phyloP scores from a whole-genome alignment of 2,329 filamentous ascomycete genomes.

The Talaromyces sp. region DNA sequence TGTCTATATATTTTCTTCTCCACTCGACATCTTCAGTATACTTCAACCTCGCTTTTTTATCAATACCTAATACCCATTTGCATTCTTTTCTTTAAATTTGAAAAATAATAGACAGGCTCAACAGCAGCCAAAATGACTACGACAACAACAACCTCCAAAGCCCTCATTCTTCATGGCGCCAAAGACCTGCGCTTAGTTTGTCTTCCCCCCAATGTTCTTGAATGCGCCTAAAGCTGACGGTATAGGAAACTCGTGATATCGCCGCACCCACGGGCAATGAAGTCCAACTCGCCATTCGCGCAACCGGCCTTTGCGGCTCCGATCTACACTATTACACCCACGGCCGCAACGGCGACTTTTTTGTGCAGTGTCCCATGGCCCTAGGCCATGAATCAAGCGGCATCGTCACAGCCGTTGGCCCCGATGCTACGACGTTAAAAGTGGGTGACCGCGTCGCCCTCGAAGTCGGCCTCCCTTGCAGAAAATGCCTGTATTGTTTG shows the following conservation, averaged over 20 bases:
- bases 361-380: conserved; percentile 76
- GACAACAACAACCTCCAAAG: conserved; percentile 24
- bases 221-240: neutral
- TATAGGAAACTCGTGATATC: conserved; percentile 51
- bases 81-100: neutral
- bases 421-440: conserved; percentile 58
- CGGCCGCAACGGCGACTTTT: conserved; percentile 80
- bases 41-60: neutral
- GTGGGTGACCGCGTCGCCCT: conserved; percentile 83
- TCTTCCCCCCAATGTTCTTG: neutral
- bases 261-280: conserved; percentile 49
- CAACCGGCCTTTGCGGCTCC: conserved; percentile 67
- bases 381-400: conserved; percentile 77
- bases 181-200: conserved; percentile 58
- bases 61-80: neutral
- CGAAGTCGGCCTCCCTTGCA: conserved; percentile 85
- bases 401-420: conserved; percentile 68
- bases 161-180: conserved; percentile 57
- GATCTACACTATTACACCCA: conserved; percentile 83
- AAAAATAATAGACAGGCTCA: neutral
- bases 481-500: conserved; percentile 54
- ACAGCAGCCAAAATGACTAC: conserved; percentile 2
- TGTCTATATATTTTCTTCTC: neutral
- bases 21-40: neutral
- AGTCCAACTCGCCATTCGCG: conserved; percentile 61